Evolutionary conservation across 139 green algal species (phyloP), one percentile per base, ranked within the genome.

Genomic region (Desmodesmus armatus): DNA sequence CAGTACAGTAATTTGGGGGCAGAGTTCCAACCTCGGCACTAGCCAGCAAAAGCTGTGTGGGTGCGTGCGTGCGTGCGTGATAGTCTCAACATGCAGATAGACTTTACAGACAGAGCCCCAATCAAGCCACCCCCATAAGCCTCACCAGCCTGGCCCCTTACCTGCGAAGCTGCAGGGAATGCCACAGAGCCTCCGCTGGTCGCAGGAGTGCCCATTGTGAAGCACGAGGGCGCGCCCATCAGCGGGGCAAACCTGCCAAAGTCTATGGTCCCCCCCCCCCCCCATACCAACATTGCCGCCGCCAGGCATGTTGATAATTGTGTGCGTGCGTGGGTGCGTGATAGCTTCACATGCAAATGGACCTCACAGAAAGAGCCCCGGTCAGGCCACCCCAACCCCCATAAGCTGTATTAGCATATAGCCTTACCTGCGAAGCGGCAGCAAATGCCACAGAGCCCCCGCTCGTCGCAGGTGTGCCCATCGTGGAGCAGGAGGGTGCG

Each of bases 221-320:
- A 25, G 40, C 39, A 75, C 23, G 60, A 83, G 7, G 58, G 58
- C 3, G 77, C 77, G 35, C 43, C 62, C 78, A 84, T 84, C 40
- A 84, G 43, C 0, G 62, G 62, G 3, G 78, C 78, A 84, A 84
- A 84, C 17, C 62, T 41, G 29, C 78, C 78, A 47, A 55, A 84
- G 3, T 47, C 17, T 29, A 84, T 43, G 37, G 37, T 84, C 3
- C 76, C 60, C 55, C 43, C 73, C n/a, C n/a, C n/a, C n/a, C n/a
- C n/a, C n/a, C n/a, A n/a, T n/a, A n/a, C 43, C 49, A 49, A 33
- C 0, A 60, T 31, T 53, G 69, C 29, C 23, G 69, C 25, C 40
- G 29, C 69, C n/a, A 27, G 69, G 39, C 37, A n/a, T n/a, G 35
- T 35, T 55, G 39, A 33, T 77, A n/a, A n/a, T n/a, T n/a, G n/a